Conservation (phyloP, 805 yeast species). For the Suhomyces prunicola region DNA sequence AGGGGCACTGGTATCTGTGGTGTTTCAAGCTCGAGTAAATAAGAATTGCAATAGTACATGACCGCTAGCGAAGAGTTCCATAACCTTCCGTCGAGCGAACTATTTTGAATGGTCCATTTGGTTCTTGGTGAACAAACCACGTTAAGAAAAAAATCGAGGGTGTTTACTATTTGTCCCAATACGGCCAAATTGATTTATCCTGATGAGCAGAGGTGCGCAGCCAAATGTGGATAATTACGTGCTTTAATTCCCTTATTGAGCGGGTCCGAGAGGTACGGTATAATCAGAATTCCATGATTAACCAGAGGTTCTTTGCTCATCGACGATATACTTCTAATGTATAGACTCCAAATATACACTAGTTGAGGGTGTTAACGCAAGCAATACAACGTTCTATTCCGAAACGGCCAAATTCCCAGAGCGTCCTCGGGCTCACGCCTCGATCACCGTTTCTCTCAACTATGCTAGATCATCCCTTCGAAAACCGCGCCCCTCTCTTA, state of each 20-base stretch:
- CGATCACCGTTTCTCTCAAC: neutral
- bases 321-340: too few relatives aligned
- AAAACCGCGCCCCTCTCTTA: slow-evolving; percentile 1
- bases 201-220: slow-evolving; percentile 1
- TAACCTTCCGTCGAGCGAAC: neutral
- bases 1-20: neutral
- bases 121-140: neutral
- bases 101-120: neutral
- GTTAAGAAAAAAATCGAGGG: neutral
- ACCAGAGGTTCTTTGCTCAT: neutral
- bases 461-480: neutral
- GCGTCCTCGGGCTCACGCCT: neutral
- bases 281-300: neutral
- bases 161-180: slow-evolving; percentile 11
- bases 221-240: neutral
- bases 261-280: neutral
- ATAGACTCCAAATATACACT: neutral
- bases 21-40: neutral
- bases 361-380: neutral
- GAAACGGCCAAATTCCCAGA: neutral
- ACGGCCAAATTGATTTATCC: slow-evolving; percentile 8
- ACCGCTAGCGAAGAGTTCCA: neutral
- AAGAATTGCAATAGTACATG: neutral
- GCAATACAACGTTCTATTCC: neutral
- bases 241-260: neutral